Conservation (phyloP, 345 rosid species). For the Rhodomyrtus tomentosa region DNA sequence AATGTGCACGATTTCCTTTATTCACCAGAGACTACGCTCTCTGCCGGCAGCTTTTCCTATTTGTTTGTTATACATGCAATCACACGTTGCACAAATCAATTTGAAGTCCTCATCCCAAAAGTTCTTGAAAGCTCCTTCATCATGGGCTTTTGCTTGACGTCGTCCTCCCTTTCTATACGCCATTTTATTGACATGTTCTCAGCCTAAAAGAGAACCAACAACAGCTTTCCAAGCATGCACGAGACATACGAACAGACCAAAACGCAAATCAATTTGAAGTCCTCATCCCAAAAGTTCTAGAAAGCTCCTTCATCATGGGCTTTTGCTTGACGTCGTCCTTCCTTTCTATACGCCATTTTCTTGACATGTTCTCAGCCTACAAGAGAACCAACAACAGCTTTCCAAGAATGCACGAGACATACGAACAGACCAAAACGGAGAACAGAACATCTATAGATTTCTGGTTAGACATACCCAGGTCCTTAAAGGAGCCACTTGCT, state of each 20-base stretch:
- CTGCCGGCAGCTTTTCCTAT: not conserved
- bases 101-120: constrained; percentile 34
- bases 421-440: not conserved
- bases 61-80: not conserved
- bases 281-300: constrained; percentile 46
- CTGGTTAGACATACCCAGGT: constrained; percentile 45
- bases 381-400: not conserved
- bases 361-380: constrained; percentile 54
- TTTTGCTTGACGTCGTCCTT: constrained; percentile 41
- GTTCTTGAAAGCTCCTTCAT: constrained; percentile 63
- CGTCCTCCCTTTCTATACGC: constrained; percentile 36
- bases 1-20: not conserved
- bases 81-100: constrained; percentile 4
- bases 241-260: not conserved
- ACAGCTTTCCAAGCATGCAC: not conserved
- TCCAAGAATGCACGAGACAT: not conserved
- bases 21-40: not conserved
- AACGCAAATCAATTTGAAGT: constrained; percentile 15
- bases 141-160: constrained; percentile 51
- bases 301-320: constrained; percentile 64
- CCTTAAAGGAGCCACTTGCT: constrained; percentile 47
- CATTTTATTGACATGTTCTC: constrained; percentile 56
- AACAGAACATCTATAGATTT: not conserved
- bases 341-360: constrained; percentile 57
- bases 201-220: constrained; percentile 29